A percentile compares a stretch with the other conserved stretches of the same genome.
phyloP scores from a whole-genome alignment of 2,329 filamentous ascomycete species.

The Exophiala oligosperma region DNA sequence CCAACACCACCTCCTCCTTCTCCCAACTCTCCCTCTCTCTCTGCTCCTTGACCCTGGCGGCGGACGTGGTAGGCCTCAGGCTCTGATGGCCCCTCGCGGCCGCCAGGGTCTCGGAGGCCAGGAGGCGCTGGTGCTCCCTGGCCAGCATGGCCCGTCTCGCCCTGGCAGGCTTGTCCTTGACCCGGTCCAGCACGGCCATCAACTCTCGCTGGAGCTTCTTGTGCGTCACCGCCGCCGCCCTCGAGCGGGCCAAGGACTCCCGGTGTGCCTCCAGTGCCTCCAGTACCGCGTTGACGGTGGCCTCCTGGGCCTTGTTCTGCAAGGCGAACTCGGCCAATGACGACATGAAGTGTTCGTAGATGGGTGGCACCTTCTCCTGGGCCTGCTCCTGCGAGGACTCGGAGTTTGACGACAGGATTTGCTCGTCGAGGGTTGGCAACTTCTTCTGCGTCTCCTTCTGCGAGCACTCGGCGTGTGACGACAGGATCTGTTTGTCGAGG shows the following conservation, averaged over 20 bases:
- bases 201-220: neutral
- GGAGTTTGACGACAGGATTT: no score
- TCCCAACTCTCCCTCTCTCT: no score
- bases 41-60: neutral
- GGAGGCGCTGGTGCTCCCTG: constrained; percentile 8
- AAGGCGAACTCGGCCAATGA: no score
- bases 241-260: neutral
- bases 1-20: no score
- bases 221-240: neutral
- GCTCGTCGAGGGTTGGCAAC: no score
- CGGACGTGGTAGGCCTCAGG: constrained; percentile 2
- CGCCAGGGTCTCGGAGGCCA: constrained; percentile 14
- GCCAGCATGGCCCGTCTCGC: constrained; percentile 9
- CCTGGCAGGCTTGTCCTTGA: neutral
- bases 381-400: no score
- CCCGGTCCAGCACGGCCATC: neutral
- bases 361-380: neutral
- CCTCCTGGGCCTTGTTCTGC: neutral
- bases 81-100: constrained; percentile 5
- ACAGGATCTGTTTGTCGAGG: no score
- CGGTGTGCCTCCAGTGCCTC: no score
- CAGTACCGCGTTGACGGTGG: no score
- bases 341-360: no score
- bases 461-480: no score
- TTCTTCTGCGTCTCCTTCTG: neutral